Conservation (phyloP, 345 rosid genomes). For the Brassica nigra region DNA sequence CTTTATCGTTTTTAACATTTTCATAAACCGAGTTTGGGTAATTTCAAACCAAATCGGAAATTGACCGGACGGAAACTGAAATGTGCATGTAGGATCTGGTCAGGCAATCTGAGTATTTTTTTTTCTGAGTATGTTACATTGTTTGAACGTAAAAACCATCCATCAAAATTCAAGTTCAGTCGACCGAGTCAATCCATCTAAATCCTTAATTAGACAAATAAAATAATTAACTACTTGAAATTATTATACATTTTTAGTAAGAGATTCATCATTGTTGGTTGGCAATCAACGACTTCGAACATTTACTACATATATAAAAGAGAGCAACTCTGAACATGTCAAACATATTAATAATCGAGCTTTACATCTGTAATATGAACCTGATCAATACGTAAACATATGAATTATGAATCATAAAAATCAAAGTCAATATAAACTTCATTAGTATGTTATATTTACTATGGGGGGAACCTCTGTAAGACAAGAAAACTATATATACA, state of each 20-base stretch:
- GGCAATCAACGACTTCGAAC: background rate
- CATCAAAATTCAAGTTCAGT: background rate
- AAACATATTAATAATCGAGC: background rate
- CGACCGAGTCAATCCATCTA: conserved; percentile 9
- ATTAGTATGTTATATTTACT: conserved; percentile 9
- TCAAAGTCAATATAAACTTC: conserved; percentile 20
- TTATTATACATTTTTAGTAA: too few relatives aligned
- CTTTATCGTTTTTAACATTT: too few relatives aligned
- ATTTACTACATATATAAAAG: background rate
- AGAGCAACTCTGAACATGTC: background rate
- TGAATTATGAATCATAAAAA: background rate
- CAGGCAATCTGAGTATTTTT: too few relatives aligned
- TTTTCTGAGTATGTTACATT: too few relatives aligned
- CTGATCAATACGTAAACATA: background rate
- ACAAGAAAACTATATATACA: conserved; percentile 7
- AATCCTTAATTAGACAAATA: background rate
- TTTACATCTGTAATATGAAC: background rate
- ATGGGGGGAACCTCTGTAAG: background rate
- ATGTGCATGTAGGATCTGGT: too few relatives aligned
- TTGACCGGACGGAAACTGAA: too few relatives aligned
- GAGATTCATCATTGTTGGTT: background rate
- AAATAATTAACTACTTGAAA: background rate
- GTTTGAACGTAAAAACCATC: background rate
- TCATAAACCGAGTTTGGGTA: too few relatives aligned
- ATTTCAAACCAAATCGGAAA: too few relatives aligned